Evolutionary conservation across 106 monocot species (phyloP).

Genomic region (Vanilla planifolia): DNA sequence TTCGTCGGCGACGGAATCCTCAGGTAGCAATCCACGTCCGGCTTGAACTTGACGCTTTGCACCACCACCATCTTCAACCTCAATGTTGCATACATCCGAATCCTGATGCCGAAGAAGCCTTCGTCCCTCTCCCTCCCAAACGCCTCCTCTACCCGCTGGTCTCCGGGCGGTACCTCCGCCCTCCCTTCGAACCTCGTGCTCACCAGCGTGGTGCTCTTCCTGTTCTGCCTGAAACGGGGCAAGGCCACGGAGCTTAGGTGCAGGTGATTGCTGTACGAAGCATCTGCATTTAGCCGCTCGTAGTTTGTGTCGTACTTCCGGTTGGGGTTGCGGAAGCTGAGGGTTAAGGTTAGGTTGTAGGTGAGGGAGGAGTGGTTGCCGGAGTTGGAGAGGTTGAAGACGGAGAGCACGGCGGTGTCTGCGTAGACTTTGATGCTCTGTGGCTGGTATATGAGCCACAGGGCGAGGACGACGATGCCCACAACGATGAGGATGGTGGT

Average conservation of each 20-base stretch:
- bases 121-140: too few species aligned
- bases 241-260: not conserved
- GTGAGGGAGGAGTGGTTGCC: not conserved
- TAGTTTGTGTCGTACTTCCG: conserved; percentile 12
- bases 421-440: conserved; percentile 1
- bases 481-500: not conserved
- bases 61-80: too few species aligned
- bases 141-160: too few species aligned
- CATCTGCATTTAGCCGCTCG: conserved; percentile 3
- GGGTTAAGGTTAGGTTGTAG: conserved; percentile 19
- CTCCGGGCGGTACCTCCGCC: too few species aligned
- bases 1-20: not conserved
- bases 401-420: not conserved
- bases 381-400: not conserved
- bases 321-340: conserved; percentile 26
- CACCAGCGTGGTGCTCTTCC: conserved; percentile 23
- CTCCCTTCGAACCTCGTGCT: conserved; percentile 11
- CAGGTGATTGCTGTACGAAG: conserved; percentile 7
- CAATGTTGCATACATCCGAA: too few species aligned
- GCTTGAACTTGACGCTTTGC: too few species aligned
- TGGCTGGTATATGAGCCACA: conserved; percentile 9
- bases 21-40: too few species aligned
- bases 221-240: conserved; percentile 34
- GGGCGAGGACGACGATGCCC: conserved; percentile 3
- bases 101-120: too few species aligned